Base-by-base conservation (phyloP, 768 basidiomycete species). In the Pseudohyphozyma bogoriensis region DNA sequence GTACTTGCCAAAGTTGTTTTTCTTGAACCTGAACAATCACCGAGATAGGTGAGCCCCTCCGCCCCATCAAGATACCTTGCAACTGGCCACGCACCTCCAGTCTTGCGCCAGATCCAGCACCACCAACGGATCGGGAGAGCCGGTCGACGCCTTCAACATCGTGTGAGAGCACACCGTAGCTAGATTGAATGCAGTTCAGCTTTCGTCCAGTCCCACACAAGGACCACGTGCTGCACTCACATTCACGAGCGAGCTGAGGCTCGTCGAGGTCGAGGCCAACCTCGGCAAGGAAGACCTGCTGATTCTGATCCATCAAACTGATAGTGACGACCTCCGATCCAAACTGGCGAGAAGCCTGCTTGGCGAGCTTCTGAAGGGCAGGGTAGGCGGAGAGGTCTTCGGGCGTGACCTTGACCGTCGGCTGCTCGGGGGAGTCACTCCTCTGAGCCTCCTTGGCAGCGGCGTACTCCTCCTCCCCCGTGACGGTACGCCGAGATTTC, bases 21-120 rank as follows among this genome's bases (percentile, higher is more conserved):
- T 24, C 18, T 13, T 13, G 39, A 54, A 54, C 9, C 46, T 47
- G 46, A 6, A 11, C 20, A 45, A 42, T 1, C 4, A 42, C 20
- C 20, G n/a, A 46, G 45, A 46, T 22, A 13, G 24, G 8, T 28
- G 20, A 28, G 45, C 47, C 20, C 24, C 39, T 40, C 13, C n/a
- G 6, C 15, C 7, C 20, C 8, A n/a, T 4, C 13, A 16, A 42
- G 50, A 29, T 26, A 35, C 31, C 44, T 53, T 32, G n/a, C n/a
- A n/a, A n/a, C n/a, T n/a, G n/a, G n/a, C n/a, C n/a, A 39, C 15
- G 47, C 60, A 65, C 8, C 65, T 58, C 65, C 65, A 66, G 37
- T 66, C 65, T 13, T 56, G 32, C 7, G 49, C 24, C 11, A 66
- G 56, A 33, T 66, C 58, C 7, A 66, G 55, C 28, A 66, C 45